Base-by-base conservation (phyloP, 768 basidiomycete genomes). In the Tubosaeta sp. region DNA sequence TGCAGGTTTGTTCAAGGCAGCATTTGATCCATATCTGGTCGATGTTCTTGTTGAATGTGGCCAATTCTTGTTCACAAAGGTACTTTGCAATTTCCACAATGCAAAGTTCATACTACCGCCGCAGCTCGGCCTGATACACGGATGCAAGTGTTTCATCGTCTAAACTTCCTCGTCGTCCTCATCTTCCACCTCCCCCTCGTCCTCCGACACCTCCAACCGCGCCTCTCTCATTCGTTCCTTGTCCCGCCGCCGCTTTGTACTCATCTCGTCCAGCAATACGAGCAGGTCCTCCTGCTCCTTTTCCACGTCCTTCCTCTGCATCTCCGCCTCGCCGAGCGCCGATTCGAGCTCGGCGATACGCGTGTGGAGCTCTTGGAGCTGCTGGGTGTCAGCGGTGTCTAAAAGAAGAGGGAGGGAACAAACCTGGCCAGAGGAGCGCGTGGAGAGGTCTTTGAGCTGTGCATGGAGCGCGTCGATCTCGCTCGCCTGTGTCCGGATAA, bases 241-340 rank as follows among this genome's bases (percentile, higher is more conserved):
- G 64, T 98, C 96, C 58, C 74, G 76, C 71, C 79, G 81, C 46
- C 94, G 77, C 71, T 99, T 99, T 56, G 73, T 79, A 40, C 83
- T 89, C 54, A 96, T 74, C 71, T 98, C 96, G 61, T 98, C 96
- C 4, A 99, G 73, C 29, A 97, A 70, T 11, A 99, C 94, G 19
- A 99, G 74, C 43, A 98, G 67, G 68, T 99, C 95, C 65, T 97
- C 95, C 60, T 97, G 94, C 67, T 99, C 95, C 69, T 94, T 94
- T 68, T 96, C 93, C 21, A 84, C 81, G 9, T 96, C 93, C 57
- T 80, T 85, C 44, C 81, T 78, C 64, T 85, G 87, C 49, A 75
- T 77, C 57, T 87, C 79, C 9, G 83, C 74, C 1, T 69, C 71
- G 38, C 69, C 66, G 8, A 91, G 65, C 48, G 82, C 68, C 13